Conservation (phyloP, 495 filamentous ascomycete species). For the Penicillium lividum region DNA sequence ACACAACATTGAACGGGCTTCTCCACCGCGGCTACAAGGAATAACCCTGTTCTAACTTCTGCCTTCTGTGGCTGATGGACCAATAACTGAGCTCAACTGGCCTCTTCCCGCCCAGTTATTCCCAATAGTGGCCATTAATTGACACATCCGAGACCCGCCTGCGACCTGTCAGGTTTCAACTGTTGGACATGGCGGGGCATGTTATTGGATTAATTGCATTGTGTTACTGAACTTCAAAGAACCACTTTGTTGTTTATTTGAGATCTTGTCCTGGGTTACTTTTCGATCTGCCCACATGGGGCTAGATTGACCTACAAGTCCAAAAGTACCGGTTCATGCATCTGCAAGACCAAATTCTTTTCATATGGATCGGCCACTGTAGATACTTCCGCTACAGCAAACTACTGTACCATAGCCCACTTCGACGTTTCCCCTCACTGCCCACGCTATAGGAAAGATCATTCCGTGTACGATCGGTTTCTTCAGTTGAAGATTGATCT, state of each 20-base stretch:
- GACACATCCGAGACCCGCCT: conserved; percentile 20
- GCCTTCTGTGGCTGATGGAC: background rate
- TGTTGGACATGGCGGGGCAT: conserved; percentile 16
- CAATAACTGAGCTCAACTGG: conserved; percentile 10
- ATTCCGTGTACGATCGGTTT: conserved; percentile 17
- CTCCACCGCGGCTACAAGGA: conserved; percentile 22
- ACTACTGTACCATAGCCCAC: conserved; percentile 9
- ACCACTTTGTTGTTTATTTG: background rate
- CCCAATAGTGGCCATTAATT: conserved; percentile 22
- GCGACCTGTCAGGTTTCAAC: conserved; percentile 30
- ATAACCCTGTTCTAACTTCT: conserved; percentile 3
- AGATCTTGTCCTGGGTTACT: background rate
- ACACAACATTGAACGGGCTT: conserved; percentile 10
- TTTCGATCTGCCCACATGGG: conserved; percentile 7
- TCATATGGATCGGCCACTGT: conserved; percentile 10
- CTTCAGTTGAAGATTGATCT: conserved; percentile 18
- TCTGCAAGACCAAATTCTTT: conserved; percentile 17
- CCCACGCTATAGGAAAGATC: conserved; percentile 1
- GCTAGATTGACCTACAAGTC: conserved; percentile 12
- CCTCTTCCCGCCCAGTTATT: conserved; percentile 22
- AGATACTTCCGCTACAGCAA: conserved; percentile 17
- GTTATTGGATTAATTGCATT: conserved; percentile 1
- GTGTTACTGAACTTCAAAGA: background rate
- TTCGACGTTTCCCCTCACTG: background rate
- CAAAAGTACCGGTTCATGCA: conserved; percentile 31